phyloP scores from a whole-genome alignment of 2,329 filamentous ascomycete species.

The Diaporthe sp. region DNA sequence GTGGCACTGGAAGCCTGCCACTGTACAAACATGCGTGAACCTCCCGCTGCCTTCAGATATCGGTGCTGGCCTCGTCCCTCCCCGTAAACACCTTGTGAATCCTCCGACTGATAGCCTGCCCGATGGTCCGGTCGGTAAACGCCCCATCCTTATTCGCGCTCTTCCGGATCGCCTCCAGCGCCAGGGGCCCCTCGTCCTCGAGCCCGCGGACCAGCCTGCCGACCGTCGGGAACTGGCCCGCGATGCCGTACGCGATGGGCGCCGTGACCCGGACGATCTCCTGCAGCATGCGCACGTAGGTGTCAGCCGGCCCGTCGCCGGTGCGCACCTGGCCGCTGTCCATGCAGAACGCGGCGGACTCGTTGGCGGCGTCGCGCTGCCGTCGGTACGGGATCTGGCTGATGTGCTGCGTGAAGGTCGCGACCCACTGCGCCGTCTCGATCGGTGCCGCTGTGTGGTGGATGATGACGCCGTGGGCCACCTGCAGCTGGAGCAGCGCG shows the following conservation, averaged over 20 bases:
- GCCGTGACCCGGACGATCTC: conserved; percentile 80
- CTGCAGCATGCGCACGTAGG: conserved; percentile 81
- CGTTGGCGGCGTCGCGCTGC: conserved; percentile 60
- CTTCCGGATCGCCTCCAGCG: conserved; percentile 73
- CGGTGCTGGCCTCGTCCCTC: conserved; percentile 66
- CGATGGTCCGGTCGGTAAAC: conserved; percentile 66
- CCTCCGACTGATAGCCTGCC: conserved; percentile 69
- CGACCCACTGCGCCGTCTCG: conserved; percentile 80
- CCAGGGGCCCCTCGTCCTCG: conserved; percentile 67
- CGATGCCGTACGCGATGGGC: conserved; percentile 78
- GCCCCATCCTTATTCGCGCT: conserved; percentile 69
- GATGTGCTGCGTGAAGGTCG: conserved; percentile 82
- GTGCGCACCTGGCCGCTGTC: conserved; percentile 80
- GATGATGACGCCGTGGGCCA: conserved; percentile 74
- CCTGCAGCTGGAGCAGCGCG: conserved; percentile 77
- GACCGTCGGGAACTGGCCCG: conserved; percentile 70
- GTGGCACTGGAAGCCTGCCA: background rate
- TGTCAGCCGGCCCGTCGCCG: conserved; percentile 75
- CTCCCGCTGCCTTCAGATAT: conserved; percentile 55
- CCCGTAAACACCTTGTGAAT: conserved; percentile 72
- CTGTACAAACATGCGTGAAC: background rate
- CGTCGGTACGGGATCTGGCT: conserved; percentile 80
- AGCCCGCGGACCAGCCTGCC: conserved; percentile 70
- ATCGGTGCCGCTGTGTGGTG: conserved; percentile 73
- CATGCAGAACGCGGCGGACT: conserved; percentile 80